Conservation (phyloP, 1,284 basidiomycete genomes). For the Cronartium ribicola region DNA sequence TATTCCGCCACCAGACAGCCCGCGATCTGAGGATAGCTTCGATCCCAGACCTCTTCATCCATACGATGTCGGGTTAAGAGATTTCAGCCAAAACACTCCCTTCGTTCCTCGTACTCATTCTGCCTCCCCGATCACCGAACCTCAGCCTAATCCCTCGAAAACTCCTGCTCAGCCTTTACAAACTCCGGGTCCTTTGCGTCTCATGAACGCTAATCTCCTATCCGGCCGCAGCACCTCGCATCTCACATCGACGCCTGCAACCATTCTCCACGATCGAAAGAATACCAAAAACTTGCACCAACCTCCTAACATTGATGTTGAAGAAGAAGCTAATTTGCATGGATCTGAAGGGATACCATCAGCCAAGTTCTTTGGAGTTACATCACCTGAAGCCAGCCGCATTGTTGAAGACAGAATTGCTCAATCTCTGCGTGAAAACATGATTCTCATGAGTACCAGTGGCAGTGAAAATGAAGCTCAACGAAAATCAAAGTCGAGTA, state of each 20-base stretch:
- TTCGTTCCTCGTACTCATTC: conserved; percentile 1
- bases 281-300: not conserved
- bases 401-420: conserved; percentile 25
- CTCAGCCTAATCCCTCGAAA: not conserved
- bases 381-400: conserved; percentile 30
- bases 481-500: not conserved
- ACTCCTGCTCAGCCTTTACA: conserved; percentile 1
- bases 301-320: not conserved
- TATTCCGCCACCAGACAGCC: conserved; percentile 7
- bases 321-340: not conserved
- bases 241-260: conserved; percentile 39
- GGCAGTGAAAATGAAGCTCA: conserved; percentile 30
- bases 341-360: not conserved
- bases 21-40: not conserved
- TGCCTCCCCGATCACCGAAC: no score
- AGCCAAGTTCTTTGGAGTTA: not conserved
- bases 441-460: conserved; percentile 18
- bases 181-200: not conserved
- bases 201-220: conserved; percentile 14
- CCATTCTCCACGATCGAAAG: not conserved
- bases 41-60: conserved; percentile 12
- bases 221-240: conserved; percentile 15
- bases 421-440: conserved; percentile 8
- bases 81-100: conserved; percentile 7
- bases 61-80: conserved; percentile 33